These are phyloP conservation scores for Sanghuangporus weigelae DNA, from an alignment of 1,284 basidiomycete genomes.

Conservation along the genomic window DNA sequence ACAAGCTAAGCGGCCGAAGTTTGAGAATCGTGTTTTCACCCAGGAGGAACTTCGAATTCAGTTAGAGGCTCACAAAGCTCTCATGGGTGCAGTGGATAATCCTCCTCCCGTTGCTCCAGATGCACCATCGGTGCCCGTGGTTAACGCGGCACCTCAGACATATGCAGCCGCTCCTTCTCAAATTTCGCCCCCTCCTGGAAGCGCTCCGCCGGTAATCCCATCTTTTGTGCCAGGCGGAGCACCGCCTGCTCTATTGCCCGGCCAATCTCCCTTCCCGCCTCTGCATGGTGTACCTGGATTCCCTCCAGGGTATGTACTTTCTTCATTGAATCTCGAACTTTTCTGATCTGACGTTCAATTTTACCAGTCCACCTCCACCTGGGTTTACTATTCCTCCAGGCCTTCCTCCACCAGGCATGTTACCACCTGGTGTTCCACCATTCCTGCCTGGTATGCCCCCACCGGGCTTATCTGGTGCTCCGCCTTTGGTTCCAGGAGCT, in stretches of 20 bases:
- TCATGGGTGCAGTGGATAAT: slow-evolving; percentile 72
- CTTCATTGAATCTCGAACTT: neutral
- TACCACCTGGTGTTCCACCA: slow-evolving; percentile 20
- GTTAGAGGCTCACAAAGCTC: slow-evolving; percentile 83
- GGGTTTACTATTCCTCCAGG: slow-evolving; percentile 25
- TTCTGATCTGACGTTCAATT: neutral
- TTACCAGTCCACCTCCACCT: slow-evolving; percentile 32
- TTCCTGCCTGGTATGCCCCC: slow-evolving; percentile 21
- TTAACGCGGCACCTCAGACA: slow-evolving; percentile 62
- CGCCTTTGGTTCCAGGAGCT: slow-evolving; percentile 22
- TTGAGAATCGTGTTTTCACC: slow-evolving; percentile 75
- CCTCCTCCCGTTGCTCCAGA: slow-evolving; percentile 31
- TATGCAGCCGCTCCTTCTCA: slow-evolving; percentile 51
- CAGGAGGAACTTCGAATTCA: slow-evolving; percentile 84
- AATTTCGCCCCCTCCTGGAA: slow-evolving; percentile 25
- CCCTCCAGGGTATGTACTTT: slow-evolving; percentile 42
- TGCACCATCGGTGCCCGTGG: slow-evolving; percentile 48
- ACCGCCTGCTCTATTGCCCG: slow-evolving; percentile 35
- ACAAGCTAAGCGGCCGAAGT: slow-evolving; percentile 75
- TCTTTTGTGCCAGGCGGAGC: slow-evolving; percentile 32
- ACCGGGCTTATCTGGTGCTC: slow-evolving; percentile 20
- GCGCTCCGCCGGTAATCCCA: slow-evolving; percentile 33
- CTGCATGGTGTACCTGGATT: slow-evolving; percentile 38
- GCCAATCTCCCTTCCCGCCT: slow-evolving; percentile 31
- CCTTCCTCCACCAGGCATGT: slow-evolving; percentile 21